Base-by-base conservation (phyloP, 352 stramenopile species). In the Nothophytophthora sp. region DNA sequence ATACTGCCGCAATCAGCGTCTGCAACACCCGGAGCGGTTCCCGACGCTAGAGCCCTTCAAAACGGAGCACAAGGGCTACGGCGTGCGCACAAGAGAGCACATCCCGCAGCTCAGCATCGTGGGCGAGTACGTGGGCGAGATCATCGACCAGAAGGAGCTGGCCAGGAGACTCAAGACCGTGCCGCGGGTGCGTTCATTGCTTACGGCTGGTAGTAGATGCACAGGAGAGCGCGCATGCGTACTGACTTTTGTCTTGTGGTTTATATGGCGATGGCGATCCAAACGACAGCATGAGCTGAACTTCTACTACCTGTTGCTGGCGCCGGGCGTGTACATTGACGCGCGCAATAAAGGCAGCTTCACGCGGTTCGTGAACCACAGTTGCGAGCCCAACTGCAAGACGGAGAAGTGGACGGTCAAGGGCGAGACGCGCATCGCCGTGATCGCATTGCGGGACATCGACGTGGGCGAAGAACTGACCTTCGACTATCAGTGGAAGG, bases 401-500 rank as follows among this genome's bases (percentile, higher is more conserved):
- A 98, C 94, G 25, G 89, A 98, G 63, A 98, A 98, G 42, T 98
- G 97, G 76, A 94, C 79, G 5, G 81, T 98, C 12, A 81, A 96
- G 39, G 90, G 92, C 19, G 86, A 90, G 41, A 97, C 90, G 55
- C 76, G 93, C 16, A 97, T 99, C 53, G 92, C 95, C 0, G 96
- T 99, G 5, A 92, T 98, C 45, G 90, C 95, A 10, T 73, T 98
- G 45, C 77, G 79, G n/a, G 72, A 96, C 41, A 98, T 98, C 43
- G 16, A 64, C 8, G 52, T 62, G 4, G 81, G 82, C 5, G 91
- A 98, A 67, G 96, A 99, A 56, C 69, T 99, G 23, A 96, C 81
- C 34, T 98, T 98, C 54, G 95, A 99, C 64, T 99, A 99, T 58
- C 96, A 98, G 67, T 99, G 89, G 89, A 91, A 95, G 50, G 70